Evolutionary conservation across 2,329 filamentous ascomycete species (phyloP).

Genomic region (Trichophyton benhamiae): DNA sequence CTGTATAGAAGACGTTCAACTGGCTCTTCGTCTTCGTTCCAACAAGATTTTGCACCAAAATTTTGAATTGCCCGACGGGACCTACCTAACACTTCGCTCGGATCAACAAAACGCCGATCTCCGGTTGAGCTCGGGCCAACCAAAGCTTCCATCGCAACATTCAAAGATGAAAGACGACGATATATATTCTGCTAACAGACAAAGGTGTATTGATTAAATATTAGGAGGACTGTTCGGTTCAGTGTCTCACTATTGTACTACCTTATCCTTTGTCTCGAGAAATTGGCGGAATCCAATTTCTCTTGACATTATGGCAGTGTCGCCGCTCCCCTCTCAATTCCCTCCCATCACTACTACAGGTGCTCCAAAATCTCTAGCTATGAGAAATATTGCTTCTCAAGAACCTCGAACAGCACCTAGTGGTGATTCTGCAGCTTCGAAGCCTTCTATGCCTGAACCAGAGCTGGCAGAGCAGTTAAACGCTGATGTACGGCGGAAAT

Average conservation of each 20-base stretch:
- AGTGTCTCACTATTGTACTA: background rate
- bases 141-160: background rate
- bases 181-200: no score
- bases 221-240: background rate
- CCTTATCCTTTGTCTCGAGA: background rate
- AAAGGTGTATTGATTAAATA: no score
- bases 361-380: conserved; percentile 24
- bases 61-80: background rate
- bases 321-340: conserved; percentile 31
- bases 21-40: background rate
- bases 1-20: background rate
- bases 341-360: conserved; percentile 18
- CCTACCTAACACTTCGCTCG: background rate
- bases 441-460: conserved; percentile 19
- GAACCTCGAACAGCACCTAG: conserved; percentile 13
- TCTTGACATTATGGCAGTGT: conserved; percentile 28
- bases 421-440: background rate
- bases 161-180: background rate
- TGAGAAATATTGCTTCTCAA: conserved; percentile 13
- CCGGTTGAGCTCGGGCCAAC: background rate
- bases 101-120: background rate
- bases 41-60: conserved; percentile 3
- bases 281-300: background rate
- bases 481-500: conserved; percentile 72
- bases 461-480: conserved; percentile 63